Conservation (phyloP, 2,329 filamentous ascomycete genomes). For the Sordariomycetes sp. region DNA sequence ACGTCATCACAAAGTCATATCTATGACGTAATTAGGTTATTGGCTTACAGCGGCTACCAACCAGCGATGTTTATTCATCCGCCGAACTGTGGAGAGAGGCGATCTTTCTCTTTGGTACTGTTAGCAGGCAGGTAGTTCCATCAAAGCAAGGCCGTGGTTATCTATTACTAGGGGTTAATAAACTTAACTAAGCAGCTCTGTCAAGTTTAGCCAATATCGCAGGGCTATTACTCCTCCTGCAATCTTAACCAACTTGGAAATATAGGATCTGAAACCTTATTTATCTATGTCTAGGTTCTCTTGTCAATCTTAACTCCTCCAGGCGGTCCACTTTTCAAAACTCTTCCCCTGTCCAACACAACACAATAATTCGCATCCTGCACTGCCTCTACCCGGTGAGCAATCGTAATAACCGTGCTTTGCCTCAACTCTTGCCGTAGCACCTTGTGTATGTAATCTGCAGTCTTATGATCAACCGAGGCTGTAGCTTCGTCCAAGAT, state of each 20-base stretch:
- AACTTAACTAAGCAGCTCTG: neutral
- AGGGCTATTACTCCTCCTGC: neutral
- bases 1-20: neutral
- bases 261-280: neutral
- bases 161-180: neutral
- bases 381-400: slow-evolving; percentile 55
- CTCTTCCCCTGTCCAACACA: slow-evolving; percentile 37
- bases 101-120: neutral
- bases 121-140: neutral
- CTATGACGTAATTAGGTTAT: neutral
- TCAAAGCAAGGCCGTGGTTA: neutral
- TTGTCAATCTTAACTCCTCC: neutral
- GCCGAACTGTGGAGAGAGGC: neutral
- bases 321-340: slow-evolving; percentile 36
- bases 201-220: neutral
- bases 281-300: slow-evolving; percentile 3
- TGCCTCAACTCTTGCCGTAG: slow-evolving; percentile 40
- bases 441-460: slow-evolving; percentile 45
- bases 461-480: slow-evolving; percentile 49
- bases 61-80: neutral
- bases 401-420: slow-evolving; percentile 55
- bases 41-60: neutral
- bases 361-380: slow-evolving; percentile 45
- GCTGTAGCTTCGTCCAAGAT: slow-evolving; percentile 57
- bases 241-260: neutral